phyloP scores from a whole-genome alignment of 768 basidiomycete species.

The Amanita phalloides region DNA sequence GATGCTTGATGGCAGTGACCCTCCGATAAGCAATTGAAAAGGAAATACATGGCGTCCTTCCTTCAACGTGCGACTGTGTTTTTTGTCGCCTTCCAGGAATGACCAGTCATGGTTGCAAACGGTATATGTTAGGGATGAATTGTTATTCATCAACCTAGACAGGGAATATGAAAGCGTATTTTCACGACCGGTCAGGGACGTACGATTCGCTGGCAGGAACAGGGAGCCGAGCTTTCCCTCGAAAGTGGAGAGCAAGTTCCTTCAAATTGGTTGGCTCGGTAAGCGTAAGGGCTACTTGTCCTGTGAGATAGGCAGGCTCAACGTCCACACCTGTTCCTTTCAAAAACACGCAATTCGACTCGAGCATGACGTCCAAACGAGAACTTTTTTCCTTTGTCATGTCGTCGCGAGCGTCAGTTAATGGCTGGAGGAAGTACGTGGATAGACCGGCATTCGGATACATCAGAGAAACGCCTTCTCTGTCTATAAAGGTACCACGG shows the following conservation, averaged over 20 bases:
- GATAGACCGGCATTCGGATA: constrained; percentile 2
- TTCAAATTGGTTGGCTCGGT: constrained; percentile 75
- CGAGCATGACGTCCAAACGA: constrained; percentile 69
- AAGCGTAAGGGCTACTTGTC: constrained; percentile 72
- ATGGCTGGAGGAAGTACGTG: neutral
- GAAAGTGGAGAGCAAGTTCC: constrained; percentile 75
- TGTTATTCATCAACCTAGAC: constrained; percentile 30
- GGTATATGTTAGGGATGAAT: constrained; percentile 41
- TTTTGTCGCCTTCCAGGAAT: constrained; percentile 78
- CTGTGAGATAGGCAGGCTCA: constrained; percentile 72
- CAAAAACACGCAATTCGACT: constrained; percentile 58
- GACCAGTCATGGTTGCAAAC: constrained; percentile 86
- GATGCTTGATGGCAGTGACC: constrained; percentile 74
- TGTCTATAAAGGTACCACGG: neutral
- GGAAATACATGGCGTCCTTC: constrained; percentile 93
- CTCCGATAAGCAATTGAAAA: constrained; percentile 80
- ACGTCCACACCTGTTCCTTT: constrained; percentile 76
- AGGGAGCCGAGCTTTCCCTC: constrained; percentile 73
- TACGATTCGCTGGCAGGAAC: constrained; percentile 46
- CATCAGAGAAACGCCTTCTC: neutral
- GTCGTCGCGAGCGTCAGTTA: constrained; percentile 15
- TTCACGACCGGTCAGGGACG: neutral
- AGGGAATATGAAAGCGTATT: constrained; percentile 1
- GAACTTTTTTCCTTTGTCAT: constrained; percentile 36
- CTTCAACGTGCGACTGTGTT: constrained; percentile 80